Evolutionary conservation across 225 moss, liverwort and hornwort genomes (phyloP).

Genomic region (Pseudoscleropodium purum): DNA sequence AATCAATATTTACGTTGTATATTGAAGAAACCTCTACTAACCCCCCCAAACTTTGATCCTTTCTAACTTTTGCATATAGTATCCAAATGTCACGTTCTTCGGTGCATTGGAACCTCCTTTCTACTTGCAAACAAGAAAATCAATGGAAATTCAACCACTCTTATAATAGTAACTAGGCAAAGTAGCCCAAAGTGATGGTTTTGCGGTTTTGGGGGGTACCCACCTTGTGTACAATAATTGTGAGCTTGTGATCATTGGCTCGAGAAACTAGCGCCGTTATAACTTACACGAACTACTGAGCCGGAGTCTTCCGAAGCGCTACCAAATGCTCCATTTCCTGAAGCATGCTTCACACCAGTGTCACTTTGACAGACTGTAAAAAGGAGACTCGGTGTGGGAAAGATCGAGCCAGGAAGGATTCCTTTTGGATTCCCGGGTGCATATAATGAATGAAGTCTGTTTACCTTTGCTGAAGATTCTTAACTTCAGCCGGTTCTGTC

Average conservation of each 20-base stretch:
- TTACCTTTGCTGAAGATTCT: background rate
- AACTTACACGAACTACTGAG: background rate
- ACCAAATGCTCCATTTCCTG: background rate
- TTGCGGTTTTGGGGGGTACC: too few species aligned
- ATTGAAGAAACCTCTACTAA: background rate
- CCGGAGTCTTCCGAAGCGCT: background rate
- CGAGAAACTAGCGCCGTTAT: background rate
- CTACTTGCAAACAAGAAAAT: background rate
- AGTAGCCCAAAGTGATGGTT: background rate
- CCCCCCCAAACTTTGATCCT: background rate
- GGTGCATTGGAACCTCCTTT: background rate
- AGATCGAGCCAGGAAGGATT: too few species aligned
- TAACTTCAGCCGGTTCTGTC: too few species aligned
- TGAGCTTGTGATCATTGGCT: background rate
- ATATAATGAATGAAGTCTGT: background rate
- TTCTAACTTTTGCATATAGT: fast-evolving
- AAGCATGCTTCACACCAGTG: background rate
- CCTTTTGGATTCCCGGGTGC: background rate
- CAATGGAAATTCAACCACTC: background rate
- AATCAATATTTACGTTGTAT: background rate
- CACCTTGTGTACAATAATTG: background rate
- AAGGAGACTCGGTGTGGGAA: background rate
- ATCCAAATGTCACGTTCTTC: background rate
- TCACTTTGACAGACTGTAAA: background rate
- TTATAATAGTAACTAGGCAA: background rate